Evolutionary conservation across 2,329 filamentous ascomycete species (phyloP).

Genomic region (Colletotrichum camelliae): DNA sequence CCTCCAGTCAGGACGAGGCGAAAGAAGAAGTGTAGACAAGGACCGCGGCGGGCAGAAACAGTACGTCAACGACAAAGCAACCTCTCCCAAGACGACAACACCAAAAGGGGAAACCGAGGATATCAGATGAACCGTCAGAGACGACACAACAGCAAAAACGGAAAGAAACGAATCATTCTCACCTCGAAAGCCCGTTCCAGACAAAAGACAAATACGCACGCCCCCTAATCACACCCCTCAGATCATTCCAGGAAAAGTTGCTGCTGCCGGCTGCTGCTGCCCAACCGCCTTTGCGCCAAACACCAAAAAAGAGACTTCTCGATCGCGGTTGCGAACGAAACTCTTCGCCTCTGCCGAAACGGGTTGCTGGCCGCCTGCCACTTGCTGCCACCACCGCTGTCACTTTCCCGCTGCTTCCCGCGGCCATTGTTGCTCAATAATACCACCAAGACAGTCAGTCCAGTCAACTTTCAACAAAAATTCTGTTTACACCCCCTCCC

Average conservation of each 20-base stretch:
- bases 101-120: not conserved
- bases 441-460: slow-evolving; percentile 5
- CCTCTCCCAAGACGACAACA: not conserved
- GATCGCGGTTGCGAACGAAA: slow-evolving; percentile 21
- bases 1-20: not conserved
- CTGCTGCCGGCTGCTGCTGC: slow-evolving; percentile 18
- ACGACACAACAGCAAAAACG: not conserved
- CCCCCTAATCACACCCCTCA: slow-evolving; percentile 1
- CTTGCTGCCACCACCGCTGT: slow-evolving; percentile 1
- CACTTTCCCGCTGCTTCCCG: not conserved
- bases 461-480: not conserved
- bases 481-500: not conserved
- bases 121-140: not conserved
- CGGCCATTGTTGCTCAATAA: slow-evolving; percentile 9
- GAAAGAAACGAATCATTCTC: not conserved
- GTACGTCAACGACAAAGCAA: not conserved
- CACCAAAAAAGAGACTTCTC: slow-evolving; percentile 19
- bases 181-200: not conserved
- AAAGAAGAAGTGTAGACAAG: slow-evolving; percentile 5
- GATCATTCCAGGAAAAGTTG: not conserved
- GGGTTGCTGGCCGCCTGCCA: slow-evolving; percentile 2
- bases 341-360: slow-evolving; percentile 8
- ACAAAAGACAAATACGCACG: not conserved
- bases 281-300: slow-evolving; percentile 12
- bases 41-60: not conserved